phyloP scores from a whole-genome alignment of 192 early-diverging fungal species.

The Mortierella antarctica region DNA sequence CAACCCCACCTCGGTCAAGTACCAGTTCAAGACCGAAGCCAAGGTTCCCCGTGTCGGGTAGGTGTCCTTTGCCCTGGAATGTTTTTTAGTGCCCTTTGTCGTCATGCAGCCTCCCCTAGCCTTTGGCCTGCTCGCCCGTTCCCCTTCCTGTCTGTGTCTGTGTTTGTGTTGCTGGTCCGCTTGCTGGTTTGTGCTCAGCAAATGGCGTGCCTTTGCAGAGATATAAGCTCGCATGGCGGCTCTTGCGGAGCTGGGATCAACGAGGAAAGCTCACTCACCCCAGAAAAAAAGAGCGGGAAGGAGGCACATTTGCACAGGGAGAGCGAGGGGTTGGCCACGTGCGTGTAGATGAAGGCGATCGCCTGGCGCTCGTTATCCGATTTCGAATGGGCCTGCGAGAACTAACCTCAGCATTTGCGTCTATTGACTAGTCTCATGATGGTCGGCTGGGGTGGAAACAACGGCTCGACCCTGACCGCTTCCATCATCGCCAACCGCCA shows the following conservation, averaged over 20 bases:
- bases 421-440: constrained; percentile 85
- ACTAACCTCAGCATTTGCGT: too few species aligned
- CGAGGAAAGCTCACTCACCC: background rate
- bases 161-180: background rate
- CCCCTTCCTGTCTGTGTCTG: background rate
- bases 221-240: too few species aligned
- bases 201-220: too few species aligned
- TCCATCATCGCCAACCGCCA: constrained; percentile 95
- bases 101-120: background rate
- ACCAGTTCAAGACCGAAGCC: constrained; percentile 90
- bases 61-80: constrained; percentile 35
- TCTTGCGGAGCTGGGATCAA: background rate
- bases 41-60: constrained; percentile 87
- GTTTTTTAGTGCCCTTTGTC: background rate
- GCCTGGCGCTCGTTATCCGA: too few species aligned
- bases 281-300: background rate
- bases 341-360: too few species aligned
- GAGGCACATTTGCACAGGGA: background rate
- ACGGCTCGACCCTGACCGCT: constrained; percentile 97
- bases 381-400: too few species aligned
- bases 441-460: constrained; percentile 99
- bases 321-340: too few species aligned
- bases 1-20: constrained; percentile 87
- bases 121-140: background rate
- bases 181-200: too few species aligned